Evolutionary conservation across 2,329 filamentous ascomycete genomes (phyloP).

Genomic region (Claviceps monticola): DNA sequence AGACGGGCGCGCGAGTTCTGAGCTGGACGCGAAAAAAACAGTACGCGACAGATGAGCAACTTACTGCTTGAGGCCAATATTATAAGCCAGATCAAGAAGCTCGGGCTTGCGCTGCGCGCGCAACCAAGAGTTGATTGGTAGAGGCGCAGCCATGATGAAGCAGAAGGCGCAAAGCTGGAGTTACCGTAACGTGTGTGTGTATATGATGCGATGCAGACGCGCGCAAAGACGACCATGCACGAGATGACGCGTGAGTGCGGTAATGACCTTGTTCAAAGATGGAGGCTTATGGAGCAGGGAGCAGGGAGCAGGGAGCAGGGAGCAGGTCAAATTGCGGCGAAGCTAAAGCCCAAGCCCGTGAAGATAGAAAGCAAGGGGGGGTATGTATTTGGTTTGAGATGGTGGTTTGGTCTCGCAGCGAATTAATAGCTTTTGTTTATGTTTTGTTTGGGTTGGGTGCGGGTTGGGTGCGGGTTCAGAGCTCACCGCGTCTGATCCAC

Average conservation of each 20-base stretch:
- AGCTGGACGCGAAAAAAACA: not conserved
- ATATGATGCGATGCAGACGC: not conserved
- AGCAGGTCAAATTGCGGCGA: not conserved
- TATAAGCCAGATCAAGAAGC: slow-evolving; percentile 58
- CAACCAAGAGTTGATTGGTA: slow-evolving; percentile 52
- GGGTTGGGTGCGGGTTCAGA: not conserved
- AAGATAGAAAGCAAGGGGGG: not conserved
- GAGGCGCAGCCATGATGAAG: slow-evolving; percentile 12
- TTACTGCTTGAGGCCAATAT: slow-evolving; percentile 59
- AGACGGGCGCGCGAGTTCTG: too few relatives aligned
- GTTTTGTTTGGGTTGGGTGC: slow-evolving; percentile 5
- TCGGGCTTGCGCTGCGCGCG: slow-evolving; percentile 72
- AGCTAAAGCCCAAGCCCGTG: not conserved
- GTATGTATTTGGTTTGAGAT: not conserved
- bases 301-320: too few relatives aligned
- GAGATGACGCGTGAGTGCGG: not conserved
- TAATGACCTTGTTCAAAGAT: too few relatives aligned
- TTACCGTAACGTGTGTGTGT: not conserved
- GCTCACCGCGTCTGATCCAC: not conserved
- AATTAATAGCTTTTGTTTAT: slow-evolving; percentile 4
- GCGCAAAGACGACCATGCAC: not conserved
- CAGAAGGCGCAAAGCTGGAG: not conserved
- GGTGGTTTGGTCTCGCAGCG: not conserved
- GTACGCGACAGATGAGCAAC: slow-evolving; percentile 19
- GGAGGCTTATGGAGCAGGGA: too few relatives aligned